Base-by-base conservation (phyloP, 495 filamentous ascomycete genomes). In the Lepraria neglecta region DNA sequence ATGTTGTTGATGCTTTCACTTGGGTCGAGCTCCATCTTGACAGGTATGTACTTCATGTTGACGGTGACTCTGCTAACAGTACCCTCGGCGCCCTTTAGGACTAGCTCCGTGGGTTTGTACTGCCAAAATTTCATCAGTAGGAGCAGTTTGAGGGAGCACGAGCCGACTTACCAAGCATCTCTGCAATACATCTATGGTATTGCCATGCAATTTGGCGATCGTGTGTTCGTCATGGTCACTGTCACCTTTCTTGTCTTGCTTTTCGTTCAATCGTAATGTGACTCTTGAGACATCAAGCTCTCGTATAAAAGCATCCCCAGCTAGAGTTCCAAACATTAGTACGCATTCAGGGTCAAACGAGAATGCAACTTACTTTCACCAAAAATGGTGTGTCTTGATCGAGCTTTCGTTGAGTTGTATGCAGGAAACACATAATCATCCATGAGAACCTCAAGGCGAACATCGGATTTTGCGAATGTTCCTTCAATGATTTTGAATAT, bases 1-100 rank as follows among this genome's bases (percentile, higher is more conserved):
- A 94, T 92, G 74, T 99, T 99, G 81, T 95, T 97, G 78, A 97
- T 96, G 71, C 89, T 95, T 74, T 99, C 94, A 65, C 81, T 88
- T 3, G 92, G 90, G 69, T 97, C 91, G 58, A 99, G 87, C 58
- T 81, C 80, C 94, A 99, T 99, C 74, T 87, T 82, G 53, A 96
- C 83, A 0, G 94, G 94, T 19, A 97, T 86, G 68, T 96, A 99
- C 69, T 95, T 95, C 65, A 96, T 80, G 75, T 87, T 91, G 66
- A 97, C 88, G 58, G 85, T 92, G 70, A 99, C 74, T 68, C 84
- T 91, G 77, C 85, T 92, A 28, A 86, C 71, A 59, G 84, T 83
- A 42, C 92, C 91, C 10, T 91, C 78, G 15, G 83, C 82, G 56
- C 87, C 87, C 65, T 83, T 89, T 33, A 99, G 77, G 58, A 80